A percentile compares a stretch with the other conserved stretches of the same genome.
Conservation (phyloP, 352 stramenopile genomes). For the Globisporangium spiculum region DNA sequence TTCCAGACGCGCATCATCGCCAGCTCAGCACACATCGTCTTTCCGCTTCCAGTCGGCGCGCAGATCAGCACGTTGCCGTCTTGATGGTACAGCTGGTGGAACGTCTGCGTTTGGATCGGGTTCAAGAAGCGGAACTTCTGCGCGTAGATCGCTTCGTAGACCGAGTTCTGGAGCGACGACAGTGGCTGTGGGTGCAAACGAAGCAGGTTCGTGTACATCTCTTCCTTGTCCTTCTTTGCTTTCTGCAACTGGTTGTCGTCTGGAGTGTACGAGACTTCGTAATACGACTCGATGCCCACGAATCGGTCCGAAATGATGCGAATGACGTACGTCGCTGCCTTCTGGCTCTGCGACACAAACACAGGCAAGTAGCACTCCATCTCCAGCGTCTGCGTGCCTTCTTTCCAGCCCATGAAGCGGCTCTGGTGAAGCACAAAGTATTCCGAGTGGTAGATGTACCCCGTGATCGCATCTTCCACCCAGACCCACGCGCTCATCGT, state of each 20-base stretch:
- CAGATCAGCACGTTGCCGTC: slow-evolving; percentile 95
- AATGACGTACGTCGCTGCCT: slow-evolving; percentile 91
- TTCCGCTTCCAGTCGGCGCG: slow-evolving; percentile 95
- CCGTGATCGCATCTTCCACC: slow-evolving; percentile 94
- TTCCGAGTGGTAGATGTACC: slow-evolving; percentile 94
- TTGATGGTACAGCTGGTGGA: slow-evolving; percentile 97
- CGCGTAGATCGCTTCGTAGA: slow-evolving; percentile 91
- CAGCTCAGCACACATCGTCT: slow-evolving; percentile 97
- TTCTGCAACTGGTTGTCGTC: slow-evolving; percentile 29
- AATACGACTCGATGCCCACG: slow-evolving; percentile 93
- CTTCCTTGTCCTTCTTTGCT: slow-evolving; percentile 52
- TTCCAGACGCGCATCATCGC: slow-evolving; percentile 96
- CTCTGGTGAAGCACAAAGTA: slow-evolving; percentile 85
- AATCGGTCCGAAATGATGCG: slow-evolving; percentile 95
- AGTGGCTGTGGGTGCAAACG: slow-evolving; percentile 95
- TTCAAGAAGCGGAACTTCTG: slow-evolving; percentile 89
- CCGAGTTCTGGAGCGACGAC: slow-evolving; percentile 87
- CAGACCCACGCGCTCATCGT: slow-evolving; percentile 94
- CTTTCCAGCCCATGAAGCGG: slow-evolving; percentile 63
- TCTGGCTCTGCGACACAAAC: slow-evolving; percentile 89
- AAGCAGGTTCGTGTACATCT: slow-evolving; percentile 88
- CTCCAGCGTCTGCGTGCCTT: slow-evolving; percentile 61
- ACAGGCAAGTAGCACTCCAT: slow-evolving; percentile 97
- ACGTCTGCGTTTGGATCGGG: slow-evolving; percentile 97
- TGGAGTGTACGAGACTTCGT: slow-evolving; percentile 63